Evolutionary conservation across 495 filamentous ascomycete genomes (phyloP).

Genomic region (Immersiella caudata): DNA sequence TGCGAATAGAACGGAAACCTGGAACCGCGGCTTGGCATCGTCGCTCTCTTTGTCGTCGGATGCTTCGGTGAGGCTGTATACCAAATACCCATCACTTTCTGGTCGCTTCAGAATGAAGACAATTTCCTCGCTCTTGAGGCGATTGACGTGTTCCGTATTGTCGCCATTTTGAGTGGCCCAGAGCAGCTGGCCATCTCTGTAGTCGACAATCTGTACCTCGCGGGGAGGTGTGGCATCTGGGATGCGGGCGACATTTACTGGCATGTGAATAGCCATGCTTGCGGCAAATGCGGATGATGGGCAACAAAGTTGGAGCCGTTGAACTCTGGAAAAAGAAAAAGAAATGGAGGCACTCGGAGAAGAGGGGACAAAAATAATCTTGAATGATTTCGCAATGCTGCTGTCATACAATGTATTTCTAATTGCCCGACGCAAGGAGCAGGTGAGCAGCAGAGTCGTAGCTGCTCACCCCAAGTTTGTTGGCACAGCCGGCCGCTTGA

Average conservation of each 20-base stretch:
- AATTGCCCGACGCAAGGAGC: conserved; percentile 16
- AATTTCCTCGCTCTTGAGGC: conserved; percentile 40
- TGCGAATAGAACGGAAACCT: conserved; percentile 28
- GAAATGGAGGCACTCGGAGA: background rate
- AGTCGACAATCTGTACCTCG: background rate
- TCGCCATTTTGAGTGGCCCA: conserved; percentile 8
- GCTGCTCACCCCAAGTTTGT: no score
- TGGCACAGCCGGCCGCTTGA: conserved; percentile 4
- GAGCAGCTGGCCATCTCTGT: conserved; percentile 16
- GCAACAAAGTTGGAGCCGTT: background rate
- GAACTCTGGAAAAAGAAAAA: background rate
- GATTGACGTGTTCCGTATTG: background rate
- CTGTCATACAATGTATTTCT: conserved; percentile 22
- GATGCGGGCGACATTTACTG: conserved; percentile 3
- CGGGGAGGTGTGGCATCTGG: background rate
- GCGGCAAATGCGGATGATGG: background rate
- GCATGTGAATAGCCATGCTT: conserved; percentile 19
- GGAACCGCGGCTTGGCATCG: conserved; percentile 30
- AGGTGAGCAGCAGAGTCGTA: no score
- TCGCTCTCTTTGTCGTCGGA: background rate
- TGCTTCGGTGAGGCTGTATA: conserved; percentile 42
- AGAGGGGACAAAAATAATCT: conserved; percentile 8
- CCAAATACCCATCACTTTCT: conserved; percentile 26
- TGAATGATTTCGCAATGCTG: background rate
- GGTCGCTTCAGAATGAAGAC: conserved; percentile 34